Percentiles rank a stretch among this genome's conserved stretches.
phyloP scores from a whole-genome alignment of 1,139 yeast species.

The Saccharomyces pastorianus region DNA sequence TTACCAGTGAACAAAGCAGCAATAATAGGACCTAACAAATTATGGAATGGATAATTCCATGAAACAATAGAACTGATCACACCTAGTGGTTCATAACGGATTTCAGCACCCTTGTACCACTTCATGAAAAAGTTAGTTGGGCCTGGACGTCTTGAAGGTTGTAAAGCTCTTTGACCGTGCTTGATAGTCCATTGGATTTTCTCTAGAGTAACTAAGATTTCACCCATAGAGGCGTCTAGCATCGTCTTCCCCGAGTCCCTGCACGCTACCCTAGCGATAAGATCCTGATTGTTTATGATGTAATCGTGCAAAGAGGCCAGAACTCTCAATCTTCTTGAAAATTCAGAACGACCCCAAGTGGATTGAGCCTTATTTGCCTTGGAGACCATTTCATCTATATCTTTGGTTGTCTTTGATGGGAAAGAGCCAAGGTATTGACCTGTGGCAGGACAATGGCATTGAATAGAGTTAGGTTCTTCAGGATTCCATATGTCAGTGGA shows the following conservation, averaged over 20 bases:
- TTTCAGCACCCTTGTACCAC: constrained; percentile 75
- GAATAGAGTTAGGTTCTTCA: constrained; percentile 59
- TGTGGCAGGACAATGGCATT: constrained; percentile 92
- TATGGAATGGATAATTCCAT: constrained; percentile 96
- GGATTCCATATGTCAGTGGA: constrained; percentile 38
- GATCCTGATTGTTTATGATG: constrained; percentile 74
- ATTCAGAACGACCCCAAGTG: constrained; percentile 51
- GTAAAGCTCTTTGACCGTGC: constrained; percentile 67
- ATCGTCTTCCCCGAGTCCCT: constrained; percentile 94
- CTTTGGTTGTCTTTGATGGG: constrained; percentile 51
- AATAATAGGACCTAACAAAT: constrained; percentile 82
- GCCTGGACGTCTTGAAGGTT: constrained; percentile 74
- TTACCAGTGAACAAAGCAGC: constrained; percentile 87
- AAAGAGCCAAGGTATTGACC: constrained; percentile 78
- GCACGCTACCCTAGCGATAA: constrained; percentile 85
- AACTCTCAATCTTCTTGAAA: constrained; percentile 59
- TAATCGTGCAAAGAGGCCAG: constrained; percentile 63
- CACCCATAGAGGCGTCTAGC: constrained; percentile 95
- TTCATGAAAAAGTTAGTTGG: constrained; percentile 77
- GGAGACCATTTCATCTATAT: constrained; percentile 58
- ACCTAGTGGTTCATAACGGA: constrained; percentile 83
- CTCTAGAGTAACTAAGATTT: constrained; percentile 85
- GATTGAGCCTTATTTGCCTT: constrained; percentile 49
- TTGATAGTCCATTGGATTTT: constrained; percentile 82
- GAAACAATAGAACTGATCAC: constrained; percentile 88